Evolutionary conservation across 371 early-diverging fungal genomes (phyloP).

Genomic region (Mortierella sp.): DNA sequence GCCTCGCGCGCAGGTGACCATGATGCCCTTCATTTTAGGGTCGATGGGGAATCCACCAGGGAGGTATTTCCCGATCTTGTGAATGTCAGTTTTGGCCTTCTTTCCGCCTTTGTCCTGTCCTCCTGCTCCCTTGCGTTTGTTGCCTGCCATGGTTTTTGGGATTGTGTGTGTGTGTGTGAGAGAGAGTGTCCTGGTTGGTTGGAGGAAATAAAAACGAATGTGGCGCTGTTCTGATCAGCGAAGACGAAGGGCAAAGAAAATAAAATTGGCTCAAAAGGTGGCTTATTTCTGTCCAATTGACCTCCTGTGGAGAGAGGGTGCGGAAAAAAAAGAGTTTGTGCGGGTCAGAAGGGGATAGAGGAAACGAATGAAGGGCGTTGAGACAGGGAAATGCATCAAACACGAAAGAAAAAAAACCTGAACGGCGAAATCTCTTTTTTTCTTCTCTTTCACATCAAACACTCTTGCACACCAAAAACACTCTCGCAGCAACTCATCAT

Average conservation of each 20-base stretch:
- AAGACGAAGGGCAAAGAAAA: too few relatives aligned
- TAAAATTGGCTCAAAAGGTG: too few relatives aligned
- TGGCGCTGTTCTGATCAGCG: neutral
- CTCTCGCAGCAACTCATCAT: neutral
- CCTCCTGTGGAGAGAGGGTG: too few relatives aligned
- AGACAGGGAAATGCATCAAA: neutral
- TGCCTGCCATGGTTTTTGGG: conserved; percentile 23
- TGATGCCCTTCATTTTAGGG: conserved; percentile 75
- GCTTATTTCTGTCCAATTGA: too few relatives aligned
- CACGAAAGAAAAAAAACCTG: neutral
- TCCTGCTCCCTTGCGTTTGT: conserved; percentile 53
- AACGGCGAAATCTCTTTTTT: neutral
- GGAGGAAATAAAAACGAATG: neutral
- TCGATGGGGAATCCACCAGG: conserved; percentile 64
- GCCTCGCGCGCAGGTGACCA: conserved; percentile 72
- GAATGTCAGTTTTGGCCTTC: conserved; percentile 54
- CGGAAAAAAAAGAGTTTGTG: too few relatives aligned
- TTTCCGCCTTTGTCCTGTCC: conserved; percentile 54
- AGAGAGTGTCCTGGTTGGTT: neutral
- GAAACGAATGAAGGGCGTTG: too few relatives aligned
- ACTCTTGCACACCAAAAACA: neutral
- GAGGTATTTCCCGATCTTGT: conserved; percentile 52
- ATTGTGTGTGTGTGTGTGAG: neutral
- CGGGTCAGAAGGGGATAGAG: too few relatives aligned
- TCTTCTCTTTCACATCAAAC: neutral